Evolutionary conservation across 441 rosid species (phyloP).

Genomic region (Brassica balearica): DNA sequence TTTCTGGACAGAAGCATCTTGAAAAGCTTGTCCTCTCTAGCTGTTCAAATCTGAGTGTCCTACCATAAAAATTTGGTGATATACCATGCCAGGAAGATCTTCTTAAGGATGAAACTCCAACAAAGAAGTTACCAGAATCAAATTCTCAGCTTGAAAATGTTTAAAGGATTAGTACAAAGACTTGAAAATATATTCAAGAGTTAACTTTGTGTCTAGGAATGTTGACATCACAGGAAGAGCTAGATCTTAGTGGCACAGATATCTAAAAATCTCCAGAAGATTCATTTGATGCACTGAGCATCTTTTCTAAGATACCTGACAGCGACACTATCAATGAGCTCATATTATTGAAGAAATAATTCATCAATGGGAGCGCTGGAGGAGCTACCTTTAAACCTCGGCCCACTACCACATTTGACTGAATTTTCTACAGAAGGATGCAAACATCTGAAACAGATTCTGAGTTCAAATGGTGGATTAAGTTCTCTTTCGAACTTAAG

Average conservation of each 20-base stretch:
- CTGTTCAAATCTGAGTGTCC: constrained; percentile 51
- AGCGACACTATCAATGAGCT: too few relatives aligned
- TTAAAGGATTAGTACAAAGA: constrained; percentile 54
- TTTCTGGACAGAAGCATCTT: constrained; percentile 58
- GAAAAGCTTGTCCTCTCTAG: constrained; percentile 56
- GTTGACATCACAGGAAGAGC: not conserved
- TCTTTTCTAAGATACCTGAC: too few relatives aligned
- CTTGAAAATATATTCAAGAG: constrained; percentile 48
- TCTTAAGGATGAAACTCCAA: constrained; percentile 54
- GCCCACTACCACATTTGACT: too few relatives aligned
- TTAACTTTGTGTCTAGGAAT: constrained; percentile 42
- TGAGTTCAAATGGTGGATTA: not conserved
- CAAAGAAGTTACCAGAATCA: constrained; percentile 53
- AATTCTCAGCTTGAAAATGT: constrained; percentile 51
- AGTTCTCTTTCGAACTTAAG: not conserved
- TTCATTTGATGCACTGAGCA: too few relatives aligned
- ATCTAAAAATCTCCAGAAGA: too few relatives aligned
- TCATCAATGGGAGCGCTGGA: too few relatives aligned
- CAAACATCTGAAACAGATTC: not conserved
- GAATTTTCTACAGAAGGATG: too few relatives aligned
- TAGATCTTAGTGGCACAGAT: not conserved
- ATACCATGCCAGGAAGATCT: constrained; percentile 64
- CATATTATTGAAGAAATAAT: too few relatives aligned
- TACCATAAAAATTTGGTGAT: constrained; percentile 58
- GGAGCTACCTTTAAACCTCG: too few relatives aligned